phyloP scores from a whole-genome alignment of 129 eudicot species.

The Daucus carota region DNA sequence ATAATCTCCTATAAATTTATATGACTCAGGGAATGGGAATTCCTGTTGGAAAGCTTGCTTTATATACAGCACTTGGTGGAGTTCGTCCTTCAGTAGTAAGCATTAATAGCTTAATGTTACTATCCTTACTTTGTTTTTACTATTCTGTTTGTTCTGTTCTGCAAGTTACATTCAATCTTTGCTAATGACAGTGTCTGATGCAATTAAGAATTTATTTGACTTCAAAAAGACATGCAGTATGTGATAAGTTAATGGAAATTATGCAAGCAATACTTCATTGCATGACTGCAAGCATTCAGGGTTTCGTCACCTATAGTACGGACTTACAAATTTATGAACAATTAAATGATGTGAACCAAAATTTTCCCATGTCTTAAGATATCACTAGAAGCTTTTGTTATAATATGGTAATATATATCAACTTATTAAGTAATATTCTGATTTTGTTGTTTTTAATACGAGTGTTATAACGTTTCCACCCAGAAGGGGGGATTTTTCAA shows the following conservation, averaged over 20 bases:
- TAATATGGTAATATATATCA: background rate
- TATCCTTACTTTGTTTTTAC: background rate
- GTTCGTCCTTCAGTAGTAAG: constrained; percentile 91
- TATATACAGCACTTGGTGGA: constrained; percentile 90
- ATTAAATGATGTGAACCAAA: background rate
- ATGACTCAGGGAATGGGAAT: constrained; percentile 87
- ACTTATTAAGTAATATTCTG: background rate
- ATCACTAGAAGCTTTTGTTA: background rate
- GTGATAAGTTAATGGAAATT: background rate
- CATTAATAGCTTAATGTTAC: background rate
- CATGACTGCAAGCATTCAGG: background rate
- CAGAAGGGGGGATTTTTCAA: background rate
- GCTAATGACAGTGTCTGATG: background rate
- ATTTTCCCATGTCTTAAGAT: background rate
- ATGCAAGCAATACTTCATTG: background rate
- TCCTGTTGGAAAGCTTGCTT: constrained; percentile 90
- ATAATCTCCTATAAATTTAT: background rate
- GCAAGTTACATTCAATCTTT: background rate
- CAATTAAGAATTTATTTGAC: background rate
- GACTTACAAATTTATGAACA: background rate
- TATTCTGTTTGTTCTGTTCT: background rate
- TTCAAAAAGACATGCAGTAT: background rate
- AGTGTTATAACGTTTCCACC: background rate
- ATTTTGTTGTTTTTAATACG: background rate
- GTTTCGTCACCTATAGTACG: background rate